Percentiles rank a stretch among this genome's conserved stretches.
Evolutionary conservation across 2,329 filamentous ascomycete species (phyloP).

Genomic region (Neurospora sp.): DNA sequence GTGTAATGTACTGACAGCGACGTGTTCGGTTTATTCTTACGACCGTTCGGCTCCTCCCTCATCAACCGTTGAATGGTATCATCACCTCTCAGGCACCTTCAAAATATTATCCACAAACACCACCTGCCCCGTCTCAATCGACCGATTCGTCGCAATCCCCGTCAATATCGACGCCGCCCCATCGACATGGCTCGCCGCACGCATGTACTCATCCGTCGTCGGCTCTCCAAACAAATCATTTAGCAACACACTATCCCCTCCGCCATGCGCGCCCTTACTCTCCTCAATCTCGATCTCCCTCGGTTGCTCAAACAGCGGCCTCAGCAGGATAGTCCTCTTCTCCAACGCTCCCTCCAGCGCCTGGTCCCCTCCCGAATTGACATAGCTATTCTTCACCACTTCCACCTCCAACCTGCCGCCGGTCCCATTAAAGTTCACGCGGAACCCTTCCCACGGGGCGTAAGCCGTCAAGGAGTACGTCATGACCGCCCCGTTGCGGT

Average conservation of each 20-base stretch:
- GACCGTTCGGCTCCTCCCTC: too few relatives aligned
- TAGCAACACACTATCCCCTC: conserved; percentile 47
- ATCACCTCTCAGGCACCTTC: conserved; percentile 17
- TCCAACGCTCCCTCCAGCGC: conserved; percentile 43
- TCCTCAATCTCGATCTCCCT: conserved; percentile 42
- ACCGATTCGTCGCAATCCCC: conserved; percentile 49
- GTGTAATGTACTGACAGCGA: too few relatives aligned
- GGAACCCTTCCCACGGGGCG: conserved; percentile 53
- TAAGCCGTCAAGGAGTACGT: conserved; percentile 53
- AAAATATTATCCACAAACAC: conserved; percentile 46
- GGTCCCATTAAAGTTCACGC: conserved; percentile 48
- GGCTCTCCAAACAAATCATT: conserved; percentile 48
- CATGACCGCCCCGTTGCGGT: conserved; percentile 45
- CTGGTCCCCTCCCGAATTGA: conserved; percentile 51
- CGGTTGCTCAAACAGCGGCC: conserved; percentile 48
- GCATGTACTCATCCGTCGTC: conserved; percentile 39
- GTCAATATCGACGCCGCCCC: conserved; percentile 50
- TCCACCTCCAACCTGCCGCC: conserved; percentile 50
- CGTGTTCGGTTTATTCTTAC: too few relatives aligned
- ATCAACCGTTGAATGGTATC: too few relatives aligned
- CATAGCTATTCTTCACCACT: conserved; percentile 53
- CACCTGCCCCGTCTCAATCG: conserved; percentile 46
- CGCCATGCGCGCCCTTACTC: conserved; percentile 47
- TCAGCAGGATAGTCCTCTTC: conserved; percentile 35
- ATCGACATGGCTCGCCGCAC: conserved; percentile 49